Percentiles rank a stretch among this genome's conserved stretches.
phyloP scores from a whole-genome alignment of 352 stramenopile genomes.

The Globisporangium spinosum region DNA sequence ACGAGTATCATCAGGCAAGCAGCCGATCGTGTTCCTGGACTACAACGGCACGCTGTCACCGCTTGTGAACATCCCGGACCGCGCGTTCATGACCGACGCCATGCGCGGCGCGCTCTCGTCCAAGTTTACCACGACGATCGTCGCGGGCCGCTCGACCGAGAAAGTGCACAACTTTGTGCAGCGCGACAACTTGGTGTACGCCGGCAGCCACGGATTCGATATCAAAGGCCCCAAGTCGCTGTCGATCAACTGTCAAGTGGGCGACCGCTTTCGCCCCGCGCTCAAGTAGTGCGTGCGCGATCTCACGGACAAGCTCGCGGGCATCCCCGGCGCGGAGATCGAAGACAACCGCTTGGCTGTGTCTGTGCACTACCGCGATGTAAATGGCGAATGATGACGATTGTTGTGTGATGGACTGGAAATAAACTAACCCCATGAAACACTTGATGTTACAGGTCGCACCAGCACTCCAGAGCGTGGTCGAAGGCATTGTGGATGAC shows the following conservation, averaged over 20 bases:
- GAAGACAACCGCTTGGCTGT: conserved; percentile 80
- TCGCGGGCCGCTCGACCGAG: neutral
- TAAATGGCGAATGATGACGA: conserved; percentile 20
- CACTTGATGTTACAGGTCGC: conserved; percentile 26
- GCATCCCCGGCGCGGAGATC: conserved; percentile 52
- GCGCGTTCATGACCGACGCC: neutral
- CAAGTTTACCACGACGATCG: neutral
- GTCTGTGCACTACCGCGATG: conserved; percentile 77
- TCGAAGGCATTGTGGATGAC: conserved; percentile 85
- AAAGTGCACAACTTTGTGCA: neutral
- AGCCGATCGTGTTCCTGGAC: neutral
- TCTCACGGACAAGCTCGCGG: conserved; percentile 33
- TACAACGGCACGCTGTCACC: neutral
- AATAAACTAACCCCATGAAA: neutral
- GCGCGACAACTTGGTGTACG: neutral
- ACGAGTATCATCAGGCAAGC: neutral
- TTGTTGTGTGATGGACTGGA: neutral
- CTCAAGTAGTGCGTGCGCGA: conserved; percentile 38
- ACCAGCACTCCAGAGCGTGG: conserved; percentile 42
- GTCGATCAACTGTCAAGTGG: conserved; percentile 56
- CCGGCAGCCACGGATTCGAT: neutral
- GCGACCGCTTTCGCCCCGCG: conserved; percentile 45
- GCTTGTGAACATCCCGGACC: neutral
- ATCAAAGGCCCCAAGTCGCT: neutral
- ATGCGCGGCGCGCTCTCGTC: neutral